These are phyloP conservation scores for Saccharomyces kudriavzevii DNA, from an alignment of 805 yeast genomes.

Conservation along the genomic window DNA sequence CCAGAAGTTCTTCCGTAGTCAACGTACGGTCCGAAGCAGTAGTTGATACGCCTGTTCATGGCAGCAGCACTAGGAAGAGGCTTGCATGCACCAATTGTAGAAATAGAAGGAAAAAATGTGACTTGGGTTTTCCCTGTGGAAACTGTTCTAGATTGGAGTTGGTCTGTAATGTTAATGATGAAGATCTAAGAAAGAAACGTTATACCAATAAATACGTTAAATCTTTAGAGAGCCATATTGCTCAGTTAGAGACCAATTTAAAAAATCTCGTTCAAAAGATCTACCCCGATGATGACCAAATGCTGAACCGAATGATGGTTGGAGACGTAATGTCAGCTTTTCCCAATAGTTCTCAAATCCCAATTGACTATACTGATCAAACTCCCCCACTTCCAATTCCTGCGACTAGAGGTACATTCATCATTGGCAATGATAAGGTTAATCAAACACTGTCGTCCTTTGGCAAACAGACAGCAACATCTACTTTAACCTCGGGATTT, in stretches of 20 bases:
- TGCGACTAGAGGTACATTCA: neutral
- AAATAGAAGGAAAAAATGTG: constrained; percentile 39
- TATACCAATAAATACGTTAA: constrained; percentile 45
- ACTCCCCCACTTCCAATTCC: neutral
- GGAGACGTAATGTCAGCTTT: constrained; percentile 15
- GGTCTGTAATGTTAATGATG: constrained; percentile 40
- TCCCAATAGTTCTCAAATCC: neutral
- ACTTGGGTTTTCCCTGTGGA: constrained; percentile 41
- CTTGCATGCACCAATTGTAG: constrained; percentile 31
- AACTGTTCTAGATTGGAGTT: constrained; percentile 37
- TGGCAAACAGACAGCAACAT: constrained; percentile 1
- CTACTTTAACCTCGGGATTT: neutral
- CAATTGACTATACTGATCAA: neutral
- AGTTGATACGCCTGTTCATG: neutral
- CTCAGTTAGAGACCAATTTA: constrained; percentile 23
- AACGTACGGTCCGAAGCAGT: neutral
- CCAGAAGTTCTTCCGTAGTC: neutral
- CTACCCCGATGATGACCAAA: constrained; percentile 14
- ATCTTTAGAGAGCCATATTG: constrained; percentile 32
- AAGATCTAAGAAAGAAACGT: constrained; percentile 44
- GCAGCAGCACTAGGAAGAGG: constrained; percentile 18
- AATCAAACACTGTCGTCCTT: neutral
- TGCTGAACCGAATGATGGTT: constrained; percentile 14
- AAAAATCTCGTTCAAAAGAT: constrained; percentile 17
- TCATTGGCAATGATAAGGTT: neutral